A percentile compares a stretch with the other conserved stretches of the same genome.
phyloP scores from a whole-genome alignment of 352 stramenopile genomes.

The Aphanomyces cochlioides region DNA sequence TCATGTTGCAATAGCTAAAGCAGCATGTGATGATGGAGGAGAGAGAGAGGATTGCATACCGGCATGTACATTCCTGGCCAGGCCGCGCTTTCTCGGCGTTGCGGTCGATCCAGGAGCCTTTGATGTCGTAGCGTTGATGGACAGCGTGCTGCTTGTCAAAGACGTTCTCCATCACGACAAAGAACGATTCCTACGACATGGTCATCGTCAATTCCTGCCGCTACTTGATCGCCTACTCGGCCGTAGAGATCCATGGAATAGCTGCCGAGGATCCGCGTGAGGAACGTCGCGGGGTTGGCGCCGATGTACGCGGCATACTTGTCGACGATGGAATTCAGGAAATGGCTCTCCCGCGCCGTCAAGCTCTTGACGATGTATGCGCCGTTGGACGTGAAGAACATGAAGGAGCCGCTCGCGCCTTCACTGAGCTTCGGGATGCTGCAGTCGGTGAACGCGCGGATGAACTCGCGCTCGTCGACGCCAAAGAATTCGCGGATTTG shows the following conservation, averaged over 20 bases:
- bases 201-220: background rate
- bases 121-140: conserved; percentile 85
- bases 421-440: conserved; percentile 75
- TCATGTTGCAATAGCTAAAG: conserved; percentile 57
- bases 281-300: conserved; percentile 52
- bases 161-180: conserved; percentile 88
- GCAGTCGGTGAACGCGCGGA: conserved; percentile 54
- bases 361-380: conserved; percentile 81
- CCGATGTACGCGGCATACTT: conserved; percentile 60
- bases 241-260: conserved; percentile 80
- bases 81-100: conserved; percentile 57
- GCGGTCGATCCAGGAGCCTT: conserved; percentile 79
- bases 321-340: conserved; percentile 64
- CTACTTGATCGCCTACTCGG: conserved; percentile 8
- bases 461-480: conserved; percentile 52
- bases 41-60: conserved; percentile 14
- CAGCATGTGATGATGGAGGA: background rate
- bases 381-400: conserved; percentile 77
- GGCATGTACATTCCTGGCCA: conserved; percentile 59
- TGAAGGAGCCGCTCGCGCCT: conserved; percentile 73
- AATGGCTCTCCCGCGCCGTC: conserved; percentile 49
- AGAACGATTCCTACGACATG: conserved; percentile 42
- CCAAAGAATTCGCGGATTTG: conserved; percentile 51
- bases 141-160: conserved; percentile 80
- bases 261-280: conserved; percentile 79